A percentile compares a stretch with the other conserved stretches of the same genome.
phyloP scores from a whole-genome alignment of 768 basidiomycete species.

The Suillus fuscotomentosus region DNA sequence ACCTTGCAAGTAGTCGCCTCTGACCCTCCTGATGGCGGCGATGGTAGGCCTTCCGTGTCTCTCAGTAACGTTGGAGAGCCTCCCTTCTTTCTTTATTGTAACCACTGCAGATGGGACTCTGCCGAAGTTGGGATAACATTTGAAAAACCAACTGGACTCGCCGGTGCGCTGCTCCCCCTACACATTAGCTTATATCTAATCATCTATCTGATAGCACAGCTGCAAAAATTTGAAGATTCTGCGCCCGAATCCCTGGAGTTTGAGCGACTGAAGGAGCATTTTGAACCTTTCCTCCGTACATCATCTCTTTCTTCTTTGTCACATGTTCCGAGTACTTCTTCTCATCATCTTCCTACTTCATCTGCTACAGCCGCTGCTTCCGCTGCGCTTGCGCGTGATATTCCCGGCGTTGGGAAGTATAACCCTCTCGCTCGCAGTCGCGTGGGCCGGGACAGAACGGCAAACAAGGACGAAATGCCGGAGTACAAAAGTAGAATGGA shows the following conservation, averaged over 20 bases:
- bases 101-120: slow-evolving; percentile 94
- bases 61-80: slow-evolving; percentile 72
- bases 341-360: slow-evolving; percentile 74
- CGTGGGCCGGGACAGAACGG: slow-evolving; percentile 56
- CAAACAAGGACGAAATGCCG: slow-evolving; percentile 73
- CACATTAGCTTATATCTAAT: slow-evolving; percentile 2
- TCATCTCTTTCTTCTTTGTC: slow-evolving; percentile 71
- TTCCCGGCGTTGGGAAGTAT: slow-evolving; percentile 79
- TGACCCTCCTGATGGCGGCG: slow-evolving; percentile 65
- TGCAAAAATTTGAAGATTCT: slow-evolving; percentile 88
- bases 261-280: slow-evolving; percentile 93
- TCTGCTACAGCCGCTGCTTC: slow-evolving; percentile 89
- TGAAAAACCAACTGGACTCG: slow-evolving; percentile 95
- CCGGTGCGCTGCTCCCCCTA: slow-evolving; percentile 51
- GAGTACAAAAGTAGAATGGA: slow-evolving; percentile 77
- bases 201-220: slow-evolving; percentile 59
- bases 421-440: slow-evolving; percentile 55
- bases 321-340: slow-evolving; percentile 46
- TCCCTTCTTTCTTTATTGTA: slow-evolving; percentile 90
- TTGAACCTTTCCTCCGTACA: slow-evolving; percentile 91
- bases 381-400: slow-evolving; percentile 84
- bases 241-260: slow-evolving; percentile 86
- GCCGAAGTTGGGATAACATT: slow-evolving; percentile 88
- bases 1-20: slow-evolving; percentile 90
- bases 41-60: slow-evolving; percentile 51